Conservation (phyloP, 2,329 filamentous ascomycete species). For the Ophiostoma fasciatum region DNA sequence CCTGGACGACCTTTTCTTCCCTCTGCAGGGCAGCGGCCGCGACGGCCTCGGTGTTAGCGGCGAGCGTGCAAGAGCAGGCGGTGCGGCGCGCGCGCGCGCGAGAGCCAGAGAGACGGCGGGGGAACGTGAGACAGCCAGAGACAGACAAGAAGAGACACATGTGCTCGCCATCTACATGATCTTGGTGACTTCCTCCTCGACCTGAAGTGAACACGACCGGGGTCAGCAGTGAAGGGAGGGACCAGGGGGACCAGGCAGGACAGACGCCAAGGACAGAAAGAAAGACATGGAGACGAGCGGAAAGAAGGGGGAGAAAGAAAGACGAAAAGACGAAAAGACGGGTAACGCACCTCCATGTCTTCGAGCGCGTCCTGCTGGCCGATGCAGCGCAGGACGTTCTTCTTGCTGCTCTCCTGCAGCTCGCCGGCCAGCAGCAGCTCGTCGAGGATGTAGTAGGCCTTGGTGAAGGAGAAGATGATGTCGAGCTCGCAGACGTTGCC, state of each 20-base stretch:
- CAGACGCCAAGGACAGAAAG: too few relatives aligned
- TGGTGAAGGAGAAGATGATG: constrained; percentile 99
- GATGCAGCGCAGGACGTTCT: constrained; percentile 93
- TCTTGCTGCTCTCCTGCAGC: constrained; percentile 98
- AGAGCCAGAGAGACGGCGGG: too few relatives aligned
- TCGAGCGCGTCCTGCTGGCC: constrained; percentile 94
- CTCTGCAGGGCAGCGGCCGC: too few relatives aligned
- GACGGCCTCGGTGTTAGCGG: too few relatives aligned
- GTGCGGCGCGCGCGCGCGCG: too few relatives aligned
- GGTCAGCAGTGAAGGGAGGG: constrained; percentile 29
- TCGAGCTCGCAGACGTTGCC: constrained; percentile 99
- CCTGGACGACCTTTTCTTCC: too few relatives aligned
- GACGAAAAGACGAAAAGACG: too few relatives aligned
- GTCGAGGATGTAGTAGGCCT: constrained; percentile 97
- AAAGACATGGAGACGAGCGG: too few relatives aligned
- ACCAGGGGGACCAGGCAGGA: neutral
- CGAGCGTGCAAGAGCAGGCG: too few relatives aligned
- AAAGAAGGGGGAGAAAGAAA: too few relatives aligned
- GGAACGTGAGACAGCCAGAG: too few relatives aligned
- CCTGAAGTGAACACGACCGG: constrained; percentile 39
- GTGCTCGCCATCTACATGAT: constrained; percentile 57
- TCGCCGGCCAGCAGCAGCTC: constrained; percentile 91
- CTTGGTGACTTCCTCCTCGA: constrained; percentile 80
- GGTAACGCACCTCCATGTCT: constrained; percentile 94
- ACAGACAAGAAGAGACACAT: neutral